Conservation (phyloP, 768 basidiomycete genomes). For the Xanthoconium stramineum region DNA sequence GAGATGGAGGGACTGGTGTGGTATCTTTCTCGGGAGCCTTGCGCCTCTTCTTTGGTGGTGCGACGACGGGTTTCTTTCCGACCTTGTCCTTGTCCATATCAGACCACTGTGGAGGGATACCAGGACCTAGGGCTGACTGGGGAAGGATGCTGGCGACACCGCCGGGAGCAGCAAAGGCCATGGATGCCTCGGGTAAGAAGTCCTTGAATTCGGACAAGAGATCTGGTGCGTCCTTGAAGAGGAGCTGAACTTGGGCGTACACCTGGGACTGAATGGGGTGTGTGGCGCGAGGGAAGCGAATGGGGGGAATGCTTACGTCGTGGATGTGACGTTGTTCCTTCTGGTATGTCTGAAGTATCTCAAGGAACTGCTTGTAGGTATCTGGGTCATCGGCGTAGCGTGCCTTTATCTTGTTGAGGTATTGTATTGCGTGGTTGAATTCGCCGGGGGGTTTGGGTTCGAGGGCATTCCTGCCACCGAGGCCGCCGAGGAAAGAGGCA, state of each 20-base stretch:
- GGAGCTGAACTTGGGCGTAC: slow-evolving; percentile 71
- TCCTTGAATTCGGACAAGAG: slow-evolving; percentile 78
- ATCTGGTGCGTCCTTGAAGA: slow-evolving; percentile 82
- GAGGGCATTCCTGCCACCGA: slow-evolving; percentile 47
- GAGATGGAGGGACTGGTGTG: slow-evolving; percentile 54
- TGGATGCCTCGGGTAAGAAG: slow-evolving; percentile 68
- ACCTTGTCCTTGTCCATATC: slow-evolving; percentile 38
- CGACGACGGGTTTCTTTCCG: slow-evolving; percentile 42
- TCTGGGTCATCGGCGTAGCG: slow-evolving; percentile 87
- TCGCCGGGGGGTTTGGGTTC: slow-evolving; percentile 60
- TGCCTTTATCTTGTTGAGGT: slow-evolving; percentile 97
- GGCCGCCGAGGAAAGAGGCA: slow-evolving; percentile 62
- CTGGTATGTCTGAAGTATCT: slow-evolving; percentile 85
- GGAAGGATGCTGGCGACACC: slow-evolving; percentile 49
- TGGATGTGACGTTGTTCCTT: slow-evolving; percentile 74
- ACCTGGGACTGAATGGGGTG: slow-evolving; percentile 56
- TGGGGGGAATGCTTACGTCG: slow-evolving; percentile 49
- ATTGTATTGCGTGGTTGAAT: slow-evolving; percentile 94
- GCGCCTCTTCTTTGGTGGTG: slow-evolving; percentile 56
- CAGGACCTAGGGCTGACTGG: slow-evolving; percentile 39
- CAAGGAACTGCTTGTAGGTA: slow-evolving; percentile 87
- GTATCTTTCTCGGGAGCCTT: slow-evolving; percentile 65
- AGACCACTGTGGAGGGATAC: slow-evolving; percentile 38
- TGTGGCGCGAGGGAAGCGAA: background rate
- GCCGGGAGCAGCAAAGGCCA: slow-evolving; percentile 38